Percentiles rank a stretch among this genome's conserved stretches.
Conservation (phyloP, 2,329 filamentous ascomycete genomes). For the Sordariomycetes sp. region DNA sequence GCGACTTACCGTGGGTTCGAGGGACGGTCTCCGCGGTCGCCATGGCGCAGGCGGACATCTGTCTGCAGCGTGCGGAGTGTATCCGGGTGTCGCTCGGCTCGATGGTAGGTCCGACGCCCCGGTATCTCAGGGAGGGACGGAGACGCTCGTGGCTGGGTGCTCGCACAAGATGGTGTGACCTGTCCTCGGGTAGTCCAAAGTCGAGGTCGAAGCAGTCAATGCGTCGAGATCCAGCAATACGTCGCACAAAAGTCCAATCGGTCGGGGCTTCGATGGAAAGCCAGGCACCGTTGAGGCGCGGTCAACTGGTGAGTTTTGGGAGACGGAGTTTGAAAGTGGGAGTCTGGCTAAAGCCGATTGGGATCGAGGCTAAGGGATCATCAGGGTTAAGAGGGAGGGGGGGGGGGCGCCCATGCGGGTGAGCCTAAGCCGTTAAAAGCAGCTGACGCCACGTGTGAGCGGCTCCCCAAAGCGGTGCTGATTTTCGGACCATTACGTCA, state of each 20-base stretch:
- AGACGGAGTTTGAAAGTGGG: background rate
- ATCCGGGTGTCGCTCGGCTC: background rate
- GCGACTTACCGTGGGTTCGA: constrained; percentile 10
- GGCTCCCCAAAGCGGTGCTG: background rate
- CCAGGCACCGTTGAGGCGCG: background rate
- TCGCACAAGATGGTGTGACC: background rate
- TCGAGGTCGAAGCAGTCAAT: background rate
- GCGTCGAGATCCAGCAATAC: background rate
- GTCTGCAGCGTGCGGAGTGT: background rate
- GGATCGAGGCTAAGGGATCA: background rate
- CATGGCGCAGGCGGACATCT: constrained; percentile 6
- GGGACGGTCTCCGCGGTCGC: constrained; percentile 10
- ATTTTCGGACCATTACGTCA: background rate
- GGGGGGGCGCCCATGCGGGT: background rate
- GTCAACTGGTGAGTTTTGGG: background rate
- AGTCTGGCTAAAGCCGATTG: constrained; percentile 2
- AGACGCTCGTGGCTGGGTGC: background rate
- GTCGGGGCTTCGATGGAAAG: background rate
- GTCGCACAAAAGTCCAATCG: background rate
- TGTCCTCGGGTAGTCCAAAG: background rate
- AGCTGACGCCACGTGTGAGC: background rate
- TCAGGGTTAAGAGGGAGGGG: no score
- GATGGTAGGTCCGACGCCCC: background rate
- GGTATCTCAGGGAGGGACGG: background rate
- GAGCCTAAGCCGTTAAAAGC: background rate